These are phyloP conservation scores for Starmera stellimalicola DNA, from an alignment of 1,139 yeast genomes.

Conservation along the genomic window DNA sequence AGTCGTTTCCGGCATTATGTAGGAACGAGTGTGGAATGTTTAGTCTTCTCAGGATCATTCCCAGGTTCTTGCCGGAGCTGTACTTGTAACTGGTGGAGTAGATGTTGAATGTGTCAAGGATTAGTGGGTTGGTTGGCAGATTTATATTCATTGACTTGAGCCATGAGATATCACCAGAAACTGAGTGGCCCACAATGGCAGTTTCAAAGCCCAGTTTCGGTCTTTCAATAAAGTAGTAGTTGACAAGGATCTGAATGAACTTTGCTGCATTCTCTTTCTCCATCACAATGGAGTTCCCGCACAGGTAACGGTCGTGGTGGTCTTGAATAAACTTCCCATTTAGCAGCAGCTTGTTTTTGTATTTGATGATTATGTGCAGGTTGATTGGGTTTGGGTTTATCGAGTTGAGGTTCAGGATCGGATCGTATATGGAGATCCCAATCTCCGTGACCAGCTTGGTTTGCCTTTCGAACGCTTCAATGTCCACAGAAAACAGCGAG, in stretches of 20 bases:
- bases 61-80: constrained; percentile 36
- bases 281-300: constrained; percentile 44
- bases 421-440: constrained; percentile 62
- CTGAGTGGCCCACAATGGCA: constrained; percentile 60
- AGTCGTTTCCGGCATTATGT: constrained; percentile 83
- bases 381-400: constrained; percentile 36
- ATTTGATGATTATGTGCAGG: constrained; percentile 50
- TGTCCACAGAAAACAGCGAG: constrained; percentile 46
- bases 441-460: constrained; percentile 47
- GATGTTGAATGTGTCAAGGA: constrained; percentile 45
- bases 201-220: constrained; percentile 14
- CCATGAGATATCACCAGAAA: constrained; percentile 54
- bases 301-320: constrained; percentile 44
- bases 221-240: constrained; percentile 27
- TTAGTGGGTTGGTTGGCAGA: constrained; percentile 28
- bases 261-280: constrained; percentile 25
- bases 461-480: constrained; percentile 55
- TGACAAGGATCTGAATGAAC: constrained; percentile 34
- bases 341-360: constrained; percentile 27
- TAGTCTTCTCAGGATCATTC: constrained; percentile 39
- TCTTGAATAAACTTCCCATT: constrained; percentile 61
- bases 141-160: constrained; percentile 36
- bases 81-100: constrained; percentile 34
- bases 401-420: constrained; percentile 28
- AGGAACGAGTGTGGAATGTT: constrained; percentile 53